Evolutionary conservation across 2,329 filamentous ascomycete genomes (phyloP).

Genomic region (Alternaria sp.): DNA sequence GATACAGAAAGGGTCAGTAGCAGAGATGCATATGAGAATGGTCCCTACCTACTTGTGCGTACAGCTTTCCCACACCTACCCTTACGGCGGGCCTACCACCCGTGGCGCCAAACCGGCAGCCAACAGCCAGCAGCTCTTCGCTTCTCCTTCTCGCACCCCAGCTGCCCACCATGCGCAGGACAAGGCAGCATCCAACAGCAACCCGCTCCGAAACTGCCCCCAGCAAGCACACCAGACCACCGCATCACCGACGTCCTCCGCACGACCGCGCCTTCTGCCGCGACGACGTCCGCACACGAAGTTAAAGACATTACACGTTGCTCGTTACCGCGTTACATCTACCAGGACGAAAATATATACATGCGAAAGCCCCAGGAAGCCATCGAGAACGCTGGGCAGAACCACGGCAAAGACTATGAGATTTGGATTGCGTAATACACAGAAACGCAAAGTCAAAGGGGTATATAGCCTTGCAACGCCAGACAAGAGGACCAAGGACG

Average conservation of each 20-base stretch:
- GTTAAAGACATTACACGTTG: slow-evolving; percentile 16
- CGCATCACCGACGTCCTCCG: background rate
- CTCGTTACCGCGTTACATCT: slow-evolving; percentile 29
- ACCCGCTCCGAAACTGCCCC: background rate
- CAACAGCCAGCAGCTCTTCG: background rate
- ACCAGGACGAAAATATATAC: slow-evolving; percentile 22
- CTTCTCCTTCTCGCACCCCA: background rate
- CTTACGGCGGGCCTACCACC: background rate
- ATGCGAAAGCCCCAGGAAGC: slow-evolving; percentile 8
- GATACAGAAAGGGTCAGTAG: slow-evolving; percentile 17
- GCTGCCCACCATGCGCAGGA: background rate
- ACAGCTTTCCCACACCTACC: background rate
- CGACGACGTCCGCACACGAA: background rate
- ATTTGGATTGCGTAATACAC: slow-evolving; percentile 13
- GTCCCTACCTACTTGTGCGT: slow-evolving; percentile 17
- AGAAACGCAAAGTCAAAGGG: slow-evolving; percentile 26
- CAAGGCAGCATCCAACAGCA: background rate
- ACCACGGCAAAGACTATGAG: slow-evolving; percentile 2
- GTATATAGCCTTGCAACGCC: slow-evolving; percentile 44
- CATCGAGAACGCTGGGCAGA: background rate
- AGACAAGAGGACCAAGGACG: slow-evolving; percentile 27
- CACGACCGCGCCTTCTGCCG: background rate
- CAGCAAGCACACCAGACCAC: background rate
- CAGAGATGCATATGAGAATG: slow-evolving; percentile 12
- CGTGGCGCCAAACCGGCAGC: slow-evolving; percentile 2